Conservation (phyloP, 805 yeast genomes). For the Sugiyamaella floridensis region DNA sequence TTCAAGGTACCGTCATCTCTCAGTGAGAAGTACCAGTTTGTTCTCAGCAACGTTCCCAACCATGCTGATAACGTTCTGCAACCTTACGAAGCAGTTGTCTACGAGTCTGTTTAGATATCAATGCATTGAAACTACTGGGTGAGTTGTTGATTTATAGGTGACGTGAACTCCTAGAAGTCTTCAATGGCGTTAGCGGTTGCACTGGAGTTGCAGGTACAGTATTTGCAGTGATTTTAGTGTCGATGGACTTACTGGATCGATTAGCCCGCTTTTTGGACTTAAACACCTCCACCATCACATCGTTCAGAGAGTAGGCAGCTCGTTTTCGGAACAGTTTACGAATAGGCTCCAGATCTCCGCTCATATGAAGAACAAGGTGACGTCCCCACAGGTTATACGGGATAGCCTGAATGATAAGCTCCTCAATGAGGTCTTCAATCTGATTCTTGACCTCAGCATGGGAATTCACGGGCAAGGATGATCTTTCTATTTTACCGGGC, state of each 20-base stretch:
- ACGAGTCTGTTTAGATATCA: neutral
- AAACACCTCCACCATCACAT: neutral
- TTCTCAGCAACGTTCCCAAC: neutral
- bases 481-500: neutral
- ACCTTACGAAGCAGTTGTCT: conserved; percentile 8
- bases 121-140: neutral
- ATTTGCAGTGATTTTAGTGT: neutral
- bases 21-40: neutral
- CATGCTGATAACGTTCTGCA: conserved; percentile 1
- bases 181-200: too few relatives aligned
- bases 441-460: neutral
- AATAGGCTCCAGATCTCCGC: neutral
- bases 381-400: neutral
- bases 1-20: neutral
- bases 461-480: neutral
- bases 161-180: too few relatives aligned
- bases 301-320: neutral
- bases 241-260: neutral
- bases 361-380: neutral
- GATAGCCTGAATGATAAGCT: neutral
- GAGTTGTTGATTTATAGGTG: neutral
- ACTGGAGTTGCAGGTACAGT: too few relatives aligned
- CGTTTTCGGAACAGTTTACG: neutral
- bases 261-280: neutral
- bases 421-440: neutral